Evolutionary conservation across 805 yeast species (phyloP).

Genomic region (Blastobotrys peoriensis): DNA sequence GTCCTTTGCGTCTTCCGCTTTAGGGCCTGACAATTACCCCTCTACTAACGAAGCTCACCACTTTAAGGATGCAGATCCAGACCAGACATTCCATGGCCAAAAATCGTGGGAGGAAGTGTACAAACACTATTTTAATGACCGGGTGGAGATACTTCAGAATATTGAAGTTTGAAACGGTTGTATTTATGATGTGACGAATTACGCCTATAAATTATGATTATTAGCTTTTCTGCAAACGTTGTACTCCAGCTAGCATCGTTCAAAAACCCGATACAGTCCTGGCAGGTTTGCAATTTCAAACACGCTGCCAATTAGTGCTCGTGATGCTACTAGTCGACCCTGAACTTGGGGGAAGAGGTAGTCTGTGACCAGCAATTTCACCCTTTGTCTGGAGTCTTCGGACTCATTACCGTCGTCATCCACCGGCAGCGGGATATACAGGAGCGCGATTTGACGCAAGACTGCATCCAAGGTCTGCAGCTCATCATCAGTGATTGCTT

Average conservation of each 20-base stretch:
- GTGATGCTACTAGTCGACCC: conserved; percentile 59
- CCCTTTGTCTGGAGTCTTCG: conserved; percentile 21
- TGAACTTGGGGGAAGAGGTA: conserved; percentile 61
- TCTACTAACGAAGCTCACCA: conserved; percentile 2
- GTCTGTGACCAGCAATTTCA: conserved; percentile 45
- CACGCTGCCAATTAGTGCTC: conserved; percentile 44
- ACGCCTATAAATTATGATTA: no score
- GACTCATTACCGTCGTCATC: conserved; percentile 25
- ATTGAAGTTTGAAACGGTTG: not conserved
- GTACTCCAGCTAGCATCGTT: conserved; percentile 75
- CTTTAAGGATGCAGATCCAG: conserved; percentile 1
- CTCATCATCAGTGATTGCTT: conserved; percentile 64
- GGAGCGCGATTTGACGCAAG: conserved; percentile 58
- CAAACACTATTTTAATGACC: conserved; percentile 19
- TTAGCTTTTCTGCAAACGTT: no score
- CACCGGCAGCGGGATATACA: conserved; percentile 61
- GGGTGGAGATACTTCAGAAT: conserved; percentile 21
- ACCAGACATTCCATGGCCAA: not conserved
- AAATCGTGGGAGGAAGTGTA: conserved; percentile 11
- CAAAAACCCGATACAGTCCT: conserved; percentile 85
- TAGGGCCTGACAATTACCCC: conserved; percentile 17
- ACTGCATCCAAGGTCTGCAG: conserved; percentile 60
- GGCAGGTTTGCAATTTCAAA: conserved; percentile 89
- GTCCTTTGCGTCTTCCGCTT: conserved; percentile 22
- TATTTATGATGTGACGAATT: no score